Evolutionary conservation across 257 asterid species (phyloP).

Genomic region (Petunia axillaris): DNA sequence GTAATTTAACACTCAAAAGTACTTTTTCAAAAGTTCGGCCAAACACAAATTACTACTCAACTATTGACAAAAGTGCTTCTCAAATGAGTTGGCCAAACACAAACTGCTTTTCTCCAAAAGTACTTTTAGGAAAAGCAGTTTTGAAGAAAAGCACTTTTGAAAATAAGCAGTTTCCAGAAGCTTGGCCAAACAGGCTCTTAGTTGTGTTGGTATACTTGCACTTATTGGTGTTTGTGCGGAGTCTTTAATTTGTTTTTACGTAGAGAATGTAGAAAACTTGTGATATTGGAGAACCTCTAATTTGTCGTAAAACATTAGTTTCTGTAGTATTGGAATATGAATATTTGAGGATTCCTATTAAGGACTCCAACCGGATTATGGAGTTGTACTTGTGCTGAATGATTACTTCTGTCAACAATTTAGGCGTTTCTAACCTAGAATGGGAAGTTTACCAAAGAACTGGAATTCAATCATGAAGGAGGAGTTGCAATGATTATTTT

Average conservation of each 20-base stretch:
- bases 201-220: neutral
- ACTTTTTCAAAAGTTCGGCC: too few species aligned
- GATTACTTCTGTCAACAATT: slow-evolving; percentile 23
- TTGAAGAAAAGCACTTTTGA: too few species aligned
- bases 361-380: neutral
- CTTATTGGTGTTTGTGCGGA: slow-evolving; percentile 8
- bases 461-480: slow-evolving; percentile 5
- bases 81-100: too few species aligned
- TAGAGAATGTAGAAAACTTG: neutral
- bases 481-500: neutral
- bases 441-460: neutral
- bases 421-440: slow-evolving; percentile 11
- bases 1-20: too few species aligned
- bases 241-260: neutral
- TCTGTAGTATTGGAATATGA: slow-evolving; percentile 13
- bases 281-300: neutral
- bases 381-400: slow-evolving; percentile 9
- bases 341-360: neutral
- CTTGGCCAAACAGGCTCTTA: neutral
- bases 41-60: too few species aligned
- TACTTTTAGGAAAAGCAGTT: too few species aligned
- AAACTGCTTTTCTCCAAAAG: too few species aligned
- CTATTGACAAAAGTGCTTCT: too few species aligned
- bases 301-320: neutral
- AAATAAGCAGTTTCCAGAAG: too few species aligned